Evolutionary conservation across 2,329 filamentous ascomycete genomes (phyloP).

Genomic region (Penicillium hesseltinei): DNA sequence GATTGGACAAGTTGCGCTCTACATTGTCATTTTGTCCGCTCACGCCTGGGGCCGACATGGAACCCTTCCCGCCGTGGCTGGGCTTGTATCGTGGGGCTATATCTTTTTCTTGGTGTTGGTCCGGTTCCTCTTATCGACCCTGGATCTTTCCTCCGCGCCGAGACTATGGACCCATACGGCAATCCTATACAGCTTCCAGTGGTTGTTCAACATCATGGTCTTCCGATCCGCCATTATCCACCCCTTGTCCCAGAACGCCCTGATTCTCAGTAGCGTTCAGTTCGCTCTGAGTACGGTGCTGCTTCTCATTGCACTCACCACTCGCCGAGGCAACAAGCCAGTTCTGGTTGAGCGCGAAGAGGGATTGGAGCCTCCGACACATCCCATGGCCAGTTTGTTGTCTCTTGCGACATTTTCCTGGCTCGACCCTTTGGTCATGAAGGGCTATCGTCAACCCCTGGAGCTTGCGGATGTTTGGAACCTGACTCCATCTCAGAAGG

Average conservation of each 20-base stretch:
- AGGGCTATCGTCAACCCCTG: conserved; percentile 79
- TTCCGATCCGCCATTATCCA: conserved; percentile 86
- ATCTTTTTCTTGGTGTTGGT: conserved; percentile 70
- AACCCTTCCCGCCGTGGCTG: conserved; percentile 61
- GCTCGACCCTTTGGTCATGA: conserved; percentile 86
- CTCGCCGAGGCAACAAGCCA: conserved; percentile 86
- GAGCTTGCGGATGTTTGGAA: conserved; percentile 92
- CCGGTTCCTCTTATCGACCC: conserved; percentile 63
- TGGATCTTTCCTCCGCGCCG: conserved; percentile 65
- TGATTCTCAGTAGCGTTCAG: conserved; percentile 67
- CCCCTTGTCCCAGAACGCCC: conserved; percentile 61
- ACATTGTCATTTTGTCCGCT: conserved; percentile 62
- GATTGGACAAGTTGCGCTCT: conserved; percentile 67
- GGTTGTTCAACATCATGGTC: conserved; percentile 71
- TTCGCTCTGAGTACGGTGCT: conserved; percentile 75
- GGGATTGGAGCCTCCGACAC: conserved; percentile 78
- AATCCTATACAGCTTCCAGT: conserved; percentile 75
- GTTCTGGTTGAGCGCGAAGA: conserved; percentile 87
- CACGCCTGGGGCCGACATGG: conserved; percentile 59
- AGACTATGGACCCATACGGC: conserved; percentile 92
- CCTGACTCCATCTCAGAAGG: conserved; percentile 81
- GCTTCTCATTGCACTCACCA: conserved; percentile 72
- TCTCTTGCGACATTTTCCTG: conserved; percentile 86
- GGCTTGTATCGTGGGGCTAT: conserved; percentile 76
- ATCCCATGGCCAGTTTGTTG: conserved; percentile 83